Evolutionary conservation across 2,329 filamentous ascomycete species (phyloP).

Genomic region (Cytospora mali): DNA sequence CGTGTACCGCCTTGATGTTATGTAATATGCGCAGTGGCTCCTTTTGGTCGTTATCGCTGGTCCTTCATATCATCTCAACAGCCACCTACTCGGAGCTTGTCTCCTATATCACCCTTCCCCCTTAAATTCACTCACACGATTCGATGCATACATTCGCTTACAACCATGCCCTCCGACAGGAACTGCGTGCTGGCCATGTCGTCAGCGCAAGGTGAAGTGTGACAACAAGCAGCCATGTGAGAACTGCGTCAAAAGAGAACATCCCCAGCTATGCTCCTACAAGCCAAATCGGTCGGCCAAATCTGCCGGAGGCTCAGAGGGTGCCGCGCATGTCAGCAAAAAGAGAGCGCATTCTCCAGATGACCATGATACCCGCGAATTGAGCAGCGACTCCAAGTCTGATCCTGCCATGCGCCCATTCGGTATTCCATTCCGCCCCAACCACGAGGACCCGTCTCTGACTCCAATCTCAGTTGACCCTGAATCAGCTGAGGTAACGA

Average conservation of each 20-base stretch:
- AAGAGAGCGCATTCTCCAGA: conserved; percentile 31
- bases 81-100: neutral
- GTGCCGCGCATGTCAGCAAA: conserved; percentile 28
- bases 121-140: neutral
- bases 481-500: conserved; percentile 56
- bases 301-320: conserved; percentile 31
- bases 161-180: conserved; percentile 41
- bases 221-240: conserved; percentile 70
- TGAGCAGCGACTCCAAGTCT: conserved; percentile 43
- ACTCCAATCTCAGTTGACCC: conserved; percentile 48
- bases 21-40: neutral
- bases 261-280: conserved; percentile 66
- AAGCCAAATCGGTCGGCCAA: conserved; percentile 59
- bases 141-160: neutral
- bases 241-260: conserved; percentile 68
- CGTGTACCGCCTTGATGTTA: neutral
- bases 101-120: neutral
- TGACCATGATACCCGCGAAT: conserved; percentile 41
- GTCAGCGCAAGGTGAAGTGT: conserved; percentile 70
- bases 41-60: neutral
- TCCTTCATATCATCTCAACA: neutral
- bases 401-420: conserved; percentile 41
- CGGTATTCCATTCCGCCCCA: conserved; percentile 30
- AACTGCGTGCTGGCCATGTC: conserved; percentile 68
- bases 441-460: conserved; percentile 24